phyloP scores from a whole-genome alignment of 805 yeast genomes.

The Candida xyloterini region DNA sequence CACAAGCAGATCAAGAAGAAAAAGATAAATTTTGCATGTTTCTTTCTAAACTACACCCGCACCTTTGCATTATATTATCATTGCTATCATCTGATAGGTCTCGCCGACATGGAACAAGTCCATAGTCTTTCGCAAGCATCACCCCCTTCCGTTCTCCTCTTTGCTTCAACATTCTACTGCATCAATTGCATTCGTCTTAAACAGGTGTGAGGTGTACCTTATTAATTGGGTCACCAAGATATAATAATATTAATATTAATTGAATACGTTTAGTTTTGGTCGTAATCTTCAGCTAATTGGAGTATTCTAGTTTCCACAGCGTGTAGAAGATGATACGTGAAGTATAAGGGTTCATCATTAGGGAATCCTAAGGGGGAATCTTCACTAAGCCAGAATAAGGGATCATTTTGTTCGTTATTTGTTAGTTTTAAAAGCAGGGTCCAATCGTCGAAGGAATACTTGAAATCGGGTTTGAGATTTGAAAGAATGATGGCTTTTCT shows the following conservation, averaged over 20 bases:
- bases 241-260: too few relatives aligned
- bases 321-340: conserved; percentile 33
- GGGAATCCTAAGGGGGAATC: conserved; percentile 70
- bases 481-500: conserved; percentile 32
- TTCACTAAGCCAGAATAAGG: conserved; percentile 61
- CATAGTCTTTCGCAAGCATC: conserved; percentile 1
- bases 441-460: conserved; percentile 56
- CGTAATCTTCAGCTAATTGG: conserved; percentile 26
- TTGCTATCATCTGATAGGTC: conserved; percentile 3
- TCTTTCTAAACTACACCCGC: not conserved
- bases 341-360: conserved; percentile 62
- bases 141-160: not conserved
- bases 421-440: conserved; percentile 33
- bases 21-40: conserved; percentile 8
- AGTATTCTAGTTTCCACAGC: conserved; percentile 26
- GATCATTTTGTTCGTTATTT: conserved; percentile 23
- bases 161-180: conserved; percentile 1
- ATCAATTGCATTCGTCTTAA: conserved; percentile 1
- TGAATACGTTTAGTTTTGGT: conserved; percentile 1
- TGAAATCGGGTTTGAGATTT: conserved; percentile 39
- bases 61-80: conserved; percentile 4
- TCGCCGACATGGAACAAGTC: not conserved
- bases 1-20: conserved; percentile 7
- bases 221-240: not conserved
- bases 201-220: conserved; percentile 4